phyloP scores from a whole-genome alignment of 2,329 filamentous ascomycete species.

The Fusarium sp. region DNA sequence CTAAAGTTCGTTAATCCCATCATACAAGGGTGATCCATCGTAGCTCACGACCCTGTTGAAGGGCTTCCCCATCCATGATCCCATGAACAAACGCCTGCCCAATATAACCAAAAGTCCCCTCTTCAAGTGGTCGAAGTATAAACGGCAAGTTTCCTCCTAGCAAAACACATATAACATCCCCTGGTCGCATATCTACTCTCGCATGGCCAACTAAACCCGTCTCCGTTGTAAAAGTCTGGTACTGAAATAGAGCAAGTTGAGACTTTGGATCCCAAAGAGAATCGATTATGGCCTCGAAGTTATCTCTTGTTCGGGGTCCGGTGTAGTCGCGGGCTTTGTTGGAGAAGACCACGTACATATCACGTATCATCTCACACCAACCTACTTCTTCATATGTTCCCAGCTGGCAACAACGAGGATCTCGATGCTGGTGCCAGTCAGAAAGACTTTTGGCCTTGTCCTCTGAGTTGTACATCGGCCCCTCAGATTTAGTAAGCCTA shows the following conservation, averaged over 20 bases:
- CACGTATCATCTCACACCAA: neutral
- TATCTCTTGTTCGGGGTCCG: neutral
- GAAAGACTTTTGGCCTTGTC: neutral
- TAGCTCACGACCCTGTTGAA: conserved; percentile 1
- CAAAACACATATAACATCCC: neutral
- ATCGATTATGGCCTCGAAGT: neutral
- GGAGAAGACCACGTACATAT: neutral
- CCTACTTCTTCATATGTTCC: neutral
- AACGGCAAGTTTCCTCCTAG: neutral
- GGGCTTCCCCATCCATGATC: conserved; percentile 1
- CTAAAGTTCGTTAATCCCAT: neutral
- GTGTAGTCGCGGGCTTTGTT: neutral
- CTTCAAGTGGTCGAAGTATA: neutral
- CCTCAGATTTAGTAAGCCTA: neutral
- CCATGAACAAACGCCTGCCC: neutral
- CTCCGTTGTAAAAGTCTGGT: neutral
- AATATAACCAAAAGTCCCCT: neutral
- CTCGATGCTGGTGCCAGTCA: neutral
- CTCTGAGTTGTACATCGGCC: fast-evolving
- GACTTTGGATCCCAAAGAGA: neutral
- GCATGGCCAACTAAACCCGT: neutral
- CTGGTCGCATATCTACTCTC: neutral
- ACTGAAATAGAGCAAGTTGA: neutral
- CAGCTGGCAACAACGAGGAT: neutral
- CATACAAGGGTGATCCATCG: conserved; percentile 40